Base-by-base conservation (phyloP, 306 rosid genomes). In the Begonia fuchsioides region DNA sequence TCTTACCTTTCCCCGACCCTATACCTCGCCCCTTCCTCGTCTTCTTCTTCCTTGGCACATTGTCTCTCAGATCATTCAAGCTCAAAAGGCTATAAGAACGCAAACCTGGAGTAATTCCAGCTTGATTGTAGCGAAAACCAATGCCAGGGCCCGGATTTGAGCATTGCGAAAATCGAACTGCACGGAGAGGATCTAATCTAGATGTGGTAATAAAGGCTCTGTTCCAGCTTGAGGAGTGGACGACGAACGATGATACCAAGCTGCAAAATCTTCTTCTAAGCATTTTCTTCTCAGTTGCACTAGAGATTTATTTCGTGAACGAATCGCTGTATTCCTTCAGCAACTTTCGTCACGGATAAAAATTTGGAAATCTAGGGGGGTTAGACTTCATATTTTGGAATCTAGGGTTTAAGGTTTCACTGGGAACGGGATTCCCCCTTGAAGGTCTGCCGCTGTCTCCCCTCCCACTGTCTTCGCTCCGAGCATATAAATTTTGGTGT, bases 1-100 rank as follows among this genome's bases (percentile, higher is more conserved):
- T 88, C 77, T 88, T 88, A 0, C 97, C 97, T 66, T 88, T 88
- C 44, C 97, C 95, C 15, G 97, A 84, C 59, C 95, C 97, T 58
- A 88, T 88, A 54, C 97, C 97, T 14, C 97, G 90, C 8, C 97
- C 97, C 70, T 78, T 88, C 70, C 97, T 75, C 0, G 86, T 88
- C 74, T 62, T 72, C 72, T 84, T 93, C 63, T 88, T 88, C 68
- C 97, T 75, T 8, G 93, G 97, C 51, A 84, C 58, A n/a, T 71
- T 84, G 55, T 65, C 83, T 67, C 86, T 72, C 65, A 88, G 70
- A 72, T 88, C 95, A 69, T 88, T 88, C 75, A 88, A 66, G 58
- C 82, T 75, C 83, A 88, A 61, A 15, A 88, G 90, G 65, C 96
- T 88, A 71, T 67, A 88, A 32, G 88, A 81, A 68, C 90, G 73